Evolutionary conservation across 73 alveolate species (phyloP), one percentile per base, ranked within the genome.

Genomic region (Blepharisma stoltei): DNA sequence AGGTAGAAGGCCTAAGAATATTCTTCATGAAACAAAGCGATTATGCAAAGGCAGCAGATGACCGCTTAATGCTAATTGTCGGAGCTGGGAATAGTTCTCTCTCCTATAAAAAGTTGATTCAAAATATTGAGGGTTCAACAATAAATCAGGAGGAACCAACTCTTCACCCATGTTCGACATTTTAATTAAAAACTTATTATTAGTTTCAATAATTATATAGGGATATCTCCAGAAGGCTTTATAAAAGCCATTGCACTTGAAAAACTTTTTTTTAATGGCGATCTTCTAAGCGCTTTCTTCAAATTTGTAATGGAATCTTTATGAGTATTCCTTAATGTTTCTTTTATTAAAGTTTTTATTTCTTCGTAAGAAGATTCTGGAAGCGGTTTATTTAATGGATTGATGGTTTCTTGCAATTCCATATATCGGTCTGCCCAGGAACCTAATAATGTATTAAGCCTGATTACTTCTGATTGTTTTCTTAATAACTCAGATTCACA

Each of bases 1-100:
- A 4, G 89, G 83, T 7, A 86, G 53, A 14, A 82, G 50, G 7
- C 93, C 93, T 44, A 86, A 75, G 81, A 86, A 70, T 52, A 82
- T 66, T 68, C 89, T 54, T 89, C 93, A 86, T 21, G 83, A 37
- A 54, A 73, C 23, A 25, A 60, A 60, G 38, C 73, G 38, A 25
- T 60, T 60, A 47, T 60, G 73, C 14, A 60, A 14, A 2, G 38
- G 45, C 4, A n/a, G 46, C 14, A 60, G 47, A 20, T 60, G 38
- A n/a, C 73, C 73, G 11, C 23, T 38, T 18, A 60, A 60, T 8
- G 73, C 73, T 2, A 60, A 38, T 18, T 25, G 37, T 60, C 73
- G 38, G 14, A 60, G 14, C 14, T 14, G 14, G 73, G 48, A 14
- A 60, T 60, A 60, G 73, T 60, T 60, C 46, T 60, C 73, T 38